These are phyloP conservation scores for Tremellales sp. DNA, from an alignment of 1,284 basidiomycete species.

Conservation along the genomic window DNA sequence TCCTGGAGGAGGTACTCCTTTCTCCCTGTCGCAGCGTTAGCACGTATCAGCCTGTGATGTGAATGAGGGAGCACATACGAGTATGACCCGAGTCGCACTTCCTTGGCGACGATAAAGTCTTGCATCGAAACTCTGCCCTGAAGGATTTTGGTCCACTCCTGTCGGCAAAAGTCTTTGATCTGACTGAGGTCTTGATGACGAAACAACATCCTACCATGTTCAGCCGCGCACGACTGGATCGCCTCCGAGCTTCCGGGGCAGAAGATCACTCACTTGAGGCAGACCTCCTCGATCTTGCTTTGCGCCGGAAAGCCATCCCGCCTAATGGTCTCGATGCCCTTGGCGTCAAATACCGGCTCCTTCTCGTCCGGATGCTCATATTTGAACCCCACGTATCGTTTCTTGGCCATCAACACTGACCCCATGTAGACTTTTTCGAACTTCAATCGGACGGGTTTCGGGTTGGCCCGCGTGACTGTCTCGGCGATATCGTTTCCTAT, in stretches of 20 bases:
- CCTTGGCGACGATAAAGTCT: constrained; percentile 92
- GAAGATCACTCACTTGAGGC: constrained; percentile 63
- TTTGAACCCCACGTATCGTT: constrained; percentile 94
- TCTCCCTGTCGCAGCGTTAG: constrained; percentile 58
- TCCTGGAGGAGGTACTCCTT: constrained; percentile 81
- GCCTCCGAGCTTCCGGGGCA: background rate
- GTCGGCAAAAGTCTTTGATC: constrained; percentile 82
- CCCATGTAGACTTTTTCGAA: constrained; percentile 98
- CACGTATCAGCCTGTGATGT: background rate
- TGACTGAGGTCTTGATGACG: constrained; percentile 79
- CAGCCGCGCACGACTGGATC: background rate
- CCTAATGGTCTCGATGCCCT: constrained; percentile 95
- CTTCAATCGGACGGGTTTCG: constrained; percentile 87
- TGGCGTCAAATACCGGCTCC: constrained; percentile 85
- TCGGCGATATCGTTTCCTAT: constrained; percentile 92
- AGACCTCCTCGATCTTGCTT: constrained; percentile 81
- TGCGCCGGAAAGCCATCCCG: constrained; percentile 84
- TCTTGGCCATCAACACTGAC: constrained; percentile 90
- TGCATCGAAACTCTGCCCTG: constrained; percentile 75
- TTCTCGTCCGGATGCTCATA: constrained; percentile 77
- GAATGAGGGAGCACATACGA: constrained; percentile 55
- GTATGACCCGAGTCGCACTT: constrained; percentile 87
- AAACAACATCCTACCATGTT: constrained; percentile 69
- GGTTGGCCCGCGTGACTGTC: constrained; percentile 78
- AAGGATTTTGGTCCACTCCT: constrained; percentile 80